phyloP scores from a whole-genome alignment of 2,329 filamentous ascomycete genomes.

The Beauveria brongniartii region DNA sequence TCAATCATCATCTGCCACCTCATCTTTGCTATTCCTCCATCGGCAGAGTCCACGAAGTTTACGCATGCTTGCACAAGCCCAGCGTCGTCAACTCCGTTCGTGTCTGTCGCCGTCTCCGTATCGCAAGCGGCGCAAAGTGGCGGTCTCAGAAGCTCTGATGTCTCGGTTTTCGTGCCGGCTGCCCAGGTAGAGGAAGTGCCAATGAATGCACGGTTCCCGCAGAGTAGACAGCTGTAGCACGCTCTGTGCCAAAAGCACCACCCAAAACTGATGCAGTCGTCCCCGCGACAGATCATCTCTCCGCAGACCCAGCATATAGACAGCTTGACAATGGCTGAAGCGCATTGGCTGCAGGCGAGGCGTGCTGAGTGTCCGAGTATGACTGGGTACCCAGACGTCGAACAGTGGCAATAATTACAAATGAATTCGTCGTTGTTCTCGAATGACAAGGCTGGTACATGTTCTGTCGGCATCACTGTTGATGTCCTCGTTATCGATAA shows the following conservation, averaged over 20 bases:
- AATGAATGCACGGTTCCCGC: slow-evolving; percentile 30
- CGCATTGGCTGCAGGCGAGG: slow-evolving; percentile 41
- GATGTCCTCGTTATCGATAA: background rate
- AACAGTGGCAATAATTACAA: slow-evolving; percentile 48
- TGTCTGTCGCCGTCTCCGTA: slow-evolving; percentile 31
- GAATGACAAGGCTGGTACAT: background rate
- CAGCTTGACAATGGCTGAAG: slow-evolving; percentile 40
- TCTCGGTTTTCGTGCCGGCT: slow-evolving; percentile 21
- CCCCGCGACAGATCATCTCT: slow-evolving; percentile 42
- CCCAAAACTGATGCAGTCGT: slow-evolving; percentile 49
- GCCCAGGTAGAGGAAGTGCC: slow-evolving; percentile 14
- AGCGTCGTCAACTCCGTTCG: slow-evolving; percentile 16
- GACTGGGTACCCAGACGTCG: slow-evolving; percentile 26
- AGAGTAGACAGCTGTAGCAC: slow-evolving; percentile 50
- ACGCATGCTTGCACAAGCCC: slow-evolving; percentile 33
- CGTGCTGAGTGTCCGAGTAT: slow-evolving; percentile 39
- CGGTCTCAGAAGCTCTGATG: slow-evolving; percentile 35
- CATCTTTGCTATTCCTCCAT: slow-evolving; percentile 38
- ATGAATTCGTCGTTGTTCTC: slow-evolving; percentile 30
- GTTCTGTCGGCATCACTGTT: background rate
- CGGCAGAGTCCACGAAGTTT: slow-evolving; percentile 32
- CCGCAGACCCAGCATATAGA: slow-evolving; percentile 52
- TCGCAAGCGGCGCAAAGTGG: slow-evolving; percentile 43
- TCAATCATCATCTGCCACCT: slow-evolving; percentile 28
- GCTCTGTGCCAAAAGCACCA: slow-evolving; percentile 53